Conservation (phyloP, 208 protist species). For the Wallacemonas collosoma region DNA sequence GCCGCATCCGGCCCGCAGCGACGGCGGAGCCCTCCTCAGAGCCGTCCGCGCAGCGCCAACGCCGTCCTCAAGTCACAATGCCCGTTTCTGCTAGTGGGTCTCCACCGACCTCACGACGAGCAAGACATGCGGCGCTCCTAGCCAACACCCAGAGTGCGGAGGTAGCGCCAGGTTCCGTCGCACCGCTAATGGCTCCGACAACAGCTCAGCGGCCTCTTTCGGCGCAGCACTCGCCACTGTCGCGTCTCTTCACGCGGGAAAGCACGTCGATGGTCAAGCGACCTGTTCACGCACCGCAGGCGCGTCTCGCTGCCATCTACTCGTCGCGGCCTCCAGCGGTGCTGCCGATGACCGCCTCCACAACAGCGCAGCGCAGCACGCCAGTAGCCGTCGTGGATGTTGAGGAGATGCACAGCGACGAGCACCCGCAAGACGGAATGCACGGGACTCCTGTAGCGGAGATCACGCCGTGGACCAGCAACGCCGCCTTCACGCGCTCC, state of each 20-base stretch:
- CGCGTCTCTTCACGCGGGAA: neutral
- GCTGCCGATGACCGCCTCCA: too few species aligned
- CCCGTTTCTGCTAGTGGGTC: too few species aligned
- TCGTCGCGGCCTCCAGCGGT: neutral
- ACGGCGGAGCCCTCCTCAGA: too few species aligned
- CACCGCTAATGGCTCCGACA: too few species aligned
- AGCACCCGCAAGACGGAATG: neutral
- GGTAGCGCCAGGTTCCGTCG: too few species aligned
- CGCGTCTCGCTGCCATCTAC: neutral
- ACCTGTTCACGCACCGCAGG: neutral
- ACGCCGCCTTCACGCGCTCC: neutral
- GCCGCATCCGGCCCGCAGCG: neutral
- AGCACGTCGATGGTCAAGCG: constrained; percentile 8
- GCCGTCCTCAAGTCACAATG: too few species aligned
- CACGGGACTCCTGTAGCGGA: neutral
- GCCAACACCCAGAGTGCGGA: too few species aligned
- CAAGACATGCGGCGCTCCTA: too few species aligned
- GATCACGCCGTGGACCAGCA: neutral
- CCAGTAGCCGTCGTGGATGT: neutral
- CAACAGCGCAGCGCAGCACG: too few species aligned
- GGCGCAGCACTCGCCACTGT: neutral
- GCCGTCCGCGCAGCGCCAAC: too few species aligned
- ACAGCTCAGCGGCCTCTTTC: neutral
- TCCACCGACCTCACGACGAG: too few species aligned
- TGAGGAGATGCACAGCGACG: neutral